phyloP scores from a whole-genome alignment of 495 filamentous ascomycete species.

The Hyaloscypha finlandica region DNA sequence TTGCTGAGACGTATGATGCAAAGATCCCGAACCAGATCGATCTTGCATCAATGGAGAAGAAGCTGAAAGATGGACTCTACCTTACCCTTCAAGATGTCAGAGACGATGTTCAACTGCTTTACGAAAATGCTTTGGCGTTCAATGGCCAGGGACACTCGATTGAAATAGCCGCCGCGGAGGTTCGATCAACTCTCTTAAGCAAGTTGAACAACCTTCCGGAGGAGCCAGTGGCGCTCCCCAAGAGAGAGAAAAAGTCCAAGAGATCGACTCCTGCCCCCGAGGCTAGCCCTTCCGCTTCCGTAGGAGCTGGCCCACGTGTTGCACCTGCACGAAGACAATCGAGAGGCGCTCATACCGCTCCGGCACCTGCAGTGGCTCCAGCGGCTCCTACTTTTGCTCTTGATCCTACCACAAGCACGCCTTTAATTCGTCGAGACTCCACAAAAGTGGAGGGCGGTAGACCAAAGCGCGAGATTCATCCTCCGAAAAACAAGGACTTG shows the following conservation, averaged over 20 bases:
- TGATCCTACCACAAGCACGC: constrained; percentile 73
- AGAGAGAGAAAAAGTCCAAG: constrained; percentile 47
- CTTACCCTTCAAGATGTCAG: constrained; percentile 61
- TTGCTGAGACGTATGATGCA: constrained; percentile 65
- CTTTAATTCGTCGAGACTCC: constrained; percentile 88
- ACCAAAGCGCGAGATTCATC: constrained; percentile 92
- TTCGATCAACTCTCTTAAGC: constrained; percentile 22
- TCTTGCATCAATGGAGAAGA: constrained; percentile 76
- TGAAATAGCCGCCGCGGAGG: constrained; percentile 51
- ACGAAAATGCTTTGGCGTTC: constrained; percentile 75
- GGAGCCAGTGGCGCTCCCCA: constrained; percentile 6
- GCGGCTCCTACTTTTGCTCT: constrained; percentile 69
- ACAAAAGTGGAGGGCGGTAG: constrained; percentile 71
- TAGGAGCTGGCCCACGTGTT: neutral
- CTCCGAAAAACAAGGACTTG: constrained; percentile 82
- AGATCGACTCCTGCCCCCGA: constrained; percentile 49
- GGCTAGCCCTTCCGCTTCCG: constrained; percentile 39
- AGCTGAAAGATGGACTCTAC: constrained; percentile 70
- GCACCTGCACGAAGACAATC: constrained; percentile 34
- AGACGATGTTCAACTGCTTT: constrained; percentile 71
- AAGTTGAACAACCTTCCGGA: constrained; percentile 27
- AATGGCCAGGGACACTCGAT: constrained; percentile 79
- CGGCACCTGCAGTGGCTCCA: constrained; percentile 37
- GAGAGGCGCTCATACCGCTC: constrained; percentile 39
- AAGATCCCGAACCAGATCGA: constrained; percentile 81